Conservation (phyloP, 2,329 filamentous ascomycete species). For the Fusarium paranaense region DNA sequence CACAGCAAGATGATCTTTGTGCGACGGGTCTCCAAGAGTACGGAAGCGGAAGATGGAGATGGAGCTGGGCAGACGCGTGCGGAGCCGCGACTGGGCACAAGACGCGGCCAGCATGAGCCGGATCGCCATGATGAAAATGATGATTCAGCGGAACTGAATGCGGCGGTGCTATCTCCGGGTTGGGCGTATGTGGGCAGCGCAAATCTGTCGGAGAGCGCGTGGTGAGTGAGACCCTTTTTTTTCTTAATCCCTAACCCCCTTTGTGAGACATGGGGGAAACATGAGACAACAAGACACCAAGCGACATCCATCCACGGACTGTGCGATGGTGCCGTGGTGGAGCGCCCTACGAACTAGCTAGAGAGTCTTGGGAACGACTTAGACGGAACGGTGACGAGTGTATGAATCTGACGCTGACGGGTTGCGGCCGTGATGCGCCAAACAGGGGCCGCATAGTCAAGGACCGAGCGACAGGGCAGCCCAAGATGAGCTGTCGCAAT, state of each 20-base stretch:
- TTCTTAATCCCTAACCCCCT: constrained; percentile 14
- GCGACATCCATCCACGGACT: constrained; percentile 33
- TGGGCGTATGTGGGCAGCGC: constrained; percentile 93
- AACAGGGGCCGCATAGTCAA: constrained; percentile 80
- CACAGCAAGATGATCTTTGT: constrained; percentile 84
- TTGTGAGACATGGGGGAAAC: constrained; percentile 39
- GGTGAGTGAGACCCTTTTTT: constrained; percentile 62
- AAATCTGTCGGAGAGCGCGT: constrained; percentile 93
- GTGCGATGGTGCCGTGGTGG: constrained; percentile 33
- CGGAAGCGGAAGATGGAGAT: neutral
- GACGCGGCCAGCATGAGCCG: constrained; percentile 1
- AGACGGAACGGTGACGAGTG: constrained; percentile 34
- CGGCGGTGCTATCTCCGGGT: constrained; percentile 51
- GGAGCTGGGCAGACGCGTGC: constrained; percentile 16
- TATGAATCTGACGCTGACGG: constrained; percentile 41
- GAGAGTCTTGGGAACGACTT: constrained; percentile 27
- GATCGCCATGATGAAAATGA: neutral
- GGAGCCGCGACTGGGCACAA: constrained; percentile 10
- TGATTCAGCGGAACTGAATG: constrained; percentile 31
- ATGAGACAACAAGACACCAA: constrained; percentile 36
- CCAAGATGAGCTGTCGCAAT: constrained; percentile 87
- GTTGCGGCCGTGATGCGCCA: constrained; percentile 28
- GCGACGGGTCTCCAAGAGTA: constrained; percentile 35
- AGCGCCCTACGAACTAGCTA: constrained; percentile 31
- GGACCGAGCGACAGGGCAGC: constrained; percentile 73